Base-by-base conservation (phyloP, 441 rosid species). In the Geranium incanum region DNA sequence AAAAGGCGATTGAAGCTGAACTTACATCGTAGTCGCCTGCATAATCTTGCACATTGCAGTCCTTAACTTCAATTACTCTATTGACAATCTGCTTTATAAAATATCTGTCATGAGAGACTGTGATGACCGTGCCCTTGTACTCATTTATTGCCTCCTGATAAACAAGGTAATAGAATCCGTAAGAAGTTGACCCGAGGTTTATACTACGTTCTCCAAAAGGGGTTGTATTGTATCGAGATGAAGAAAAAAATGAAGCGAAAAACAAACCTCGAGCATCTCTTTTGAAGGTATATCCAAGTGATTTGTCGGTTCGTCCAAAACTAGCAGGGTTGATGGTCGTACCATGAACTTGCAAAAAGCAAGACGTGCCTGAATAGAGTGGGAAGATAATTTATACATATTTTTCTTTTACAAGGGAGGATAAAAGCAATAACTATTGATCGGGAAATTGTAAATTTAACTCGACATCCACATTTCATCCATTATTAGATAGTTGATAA, bases 261-360 rank as follows among this genome's bases (percentile, higher is more conserved):
- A 52, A 8, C 83, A 36, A 80, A 94, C 98, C 98, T 94, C 97
- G 6, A 94, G 97, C 97, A 94, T 94, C 79, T 91, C 98, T 83
- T 94, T 94, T 36, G 98, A 88, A 74, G 98, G 97, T 70, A 94
- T 91, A 81, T 91, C 98, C 77, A 94, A 79, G 79, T 91, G 97
- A 84, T 94, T 94, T 43, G 98, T 94, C 8, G 98, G 98, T 79
- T 94, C 97, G 48, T 94, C 97, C 82, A 94, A 71, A 74, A 94
- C 86, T 3, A 94, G 87, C 57, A 94, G 71, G 48, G 93, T 88
- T 0, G 97, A 91, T 11, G 98, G 98, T 70, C 81, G 90, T 43
- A 94, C 98, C 98, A 94, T 94, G 82, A 94, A 94, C 72, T 89
- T 94, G 80, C 97, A 94, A 76, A 94, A 94, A 62, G 98, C 97